These are phyloP conservation scores for Astragalus membranaceus DNA, from an alignment of 306 rosid genomes.

Conservation along the genomic window DNA sequence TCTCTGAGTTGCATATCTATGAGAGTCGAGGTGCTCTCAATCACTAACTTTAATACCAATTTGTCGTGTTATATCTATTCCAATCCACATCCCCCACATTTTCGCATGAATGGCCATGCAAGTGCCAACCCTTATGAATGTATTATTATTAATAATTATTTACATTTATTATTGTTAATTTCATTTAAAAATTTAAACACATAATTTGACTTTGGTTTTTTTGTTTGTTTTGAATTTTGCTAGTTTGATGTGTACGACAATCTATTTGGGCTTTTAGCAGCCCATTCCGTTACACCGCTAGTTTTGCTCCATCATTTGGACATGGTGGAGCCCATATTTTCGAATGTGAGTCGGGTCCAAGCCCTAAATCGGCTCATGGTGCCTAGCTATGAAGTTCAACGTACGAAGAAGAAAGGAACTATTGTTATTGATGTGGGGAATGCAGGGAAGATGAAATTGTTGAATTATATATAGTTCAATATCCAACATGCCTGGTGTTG, in stretches of 20 bases:
- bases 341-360: conserved; percentile 33
- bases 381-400: conserved; percentile 57
- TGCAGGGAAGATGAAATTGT: conserved; percentile 50
- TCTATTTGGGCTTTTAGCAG: conserved; percentile 63
- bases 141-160: no score
- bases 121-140: no score
- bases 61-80: no score
- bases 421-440: conserved; percentile 47
- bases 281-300: conserved; percentile 62
- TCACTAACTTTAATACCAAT: no score
- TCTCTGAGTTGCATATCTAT: no score
- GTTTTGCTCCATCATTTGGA: conserved; percentile 78
- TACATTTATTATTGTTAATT: no score
- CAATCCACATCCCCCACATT: no score
- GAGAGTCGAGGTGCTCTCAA: no score
- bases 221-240: neutral
- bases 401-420: conserved; percentile 27
- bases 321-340: conserved; percentile 63
- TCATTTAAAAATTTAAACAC: no score
- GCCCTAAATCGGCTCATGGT: conserved; percentile 40
- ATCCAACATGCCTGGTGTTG: no score
- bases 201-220: neutral
- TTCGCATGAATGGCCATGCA: no score
- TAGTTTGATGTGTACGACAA: conserved; percentile 77
- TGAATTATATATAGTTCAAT: conserved; percentile 26